phyloP scores from a whole-genome alignment of 306 rosid species.

The Casuarina glauca region DNA sequence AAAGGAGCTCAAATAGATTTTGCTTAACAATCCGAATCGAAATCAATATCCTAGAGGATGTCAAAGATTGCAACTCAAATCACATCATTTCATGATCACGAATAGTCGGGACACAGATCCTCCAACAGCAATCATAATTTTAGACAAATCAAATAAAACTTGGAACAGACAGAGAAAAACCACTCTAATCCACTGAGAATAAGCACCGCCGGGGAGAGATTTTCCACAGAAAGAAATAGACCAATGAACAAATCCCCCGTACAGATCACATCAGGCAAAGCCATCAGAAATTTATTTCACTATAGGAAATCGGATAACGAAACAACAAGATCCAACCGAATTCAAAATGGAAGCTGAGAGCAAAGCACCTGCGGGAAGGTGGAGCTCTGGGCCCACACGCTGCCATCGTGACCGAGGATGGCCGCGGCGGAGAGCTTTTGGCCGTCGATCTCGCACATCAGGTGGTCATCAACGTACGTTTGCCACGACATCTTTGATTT shows the following conservation, averaged over 20 bases:
- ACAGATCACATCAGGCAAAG: background rate
- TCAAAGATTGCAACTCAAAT: background rate
- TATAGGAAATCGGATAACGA: background rate
- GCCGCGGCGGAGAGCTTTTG: constrained; percentile 52
- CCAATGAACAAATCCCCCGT: background rate
- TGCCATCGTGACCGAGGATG: constrained; percentile 54
- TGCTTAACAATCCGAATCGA: background rate
- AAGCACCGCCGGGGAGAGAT: background rate
- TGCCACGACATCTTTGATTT: constrained; percentile 62
- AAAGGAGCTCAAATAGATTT: background rate
- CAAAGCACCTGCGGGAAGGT: constrained; percentile 48
- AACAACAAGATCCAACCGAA: background rate
- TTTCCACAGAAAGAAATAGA: constrained; percentile 4
- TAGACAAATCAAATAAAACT: background rate
- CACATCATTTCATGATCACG: background rate
- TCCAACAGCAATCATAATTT: background rate
- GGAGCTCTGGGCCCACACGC: constrained; percentile 59
- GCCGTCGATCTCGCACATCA: constrained; percentile 62
- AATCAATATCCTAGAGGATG: background rate
- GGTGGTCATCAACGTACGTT: constrained; percentile 58
- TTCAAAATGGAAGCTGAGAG: background rate
- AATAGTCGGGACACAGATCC: background rate
- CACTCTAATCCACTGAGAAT: background rate
- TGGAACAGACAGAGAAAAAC: background rate
- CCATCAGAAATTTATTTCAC: background rate